A percentile compares a stretch with the other conserved stretches of the same genome.
Conservation (phyloP, 192 early-diverging fungal species). For the Coemansia sp. region DNA sequence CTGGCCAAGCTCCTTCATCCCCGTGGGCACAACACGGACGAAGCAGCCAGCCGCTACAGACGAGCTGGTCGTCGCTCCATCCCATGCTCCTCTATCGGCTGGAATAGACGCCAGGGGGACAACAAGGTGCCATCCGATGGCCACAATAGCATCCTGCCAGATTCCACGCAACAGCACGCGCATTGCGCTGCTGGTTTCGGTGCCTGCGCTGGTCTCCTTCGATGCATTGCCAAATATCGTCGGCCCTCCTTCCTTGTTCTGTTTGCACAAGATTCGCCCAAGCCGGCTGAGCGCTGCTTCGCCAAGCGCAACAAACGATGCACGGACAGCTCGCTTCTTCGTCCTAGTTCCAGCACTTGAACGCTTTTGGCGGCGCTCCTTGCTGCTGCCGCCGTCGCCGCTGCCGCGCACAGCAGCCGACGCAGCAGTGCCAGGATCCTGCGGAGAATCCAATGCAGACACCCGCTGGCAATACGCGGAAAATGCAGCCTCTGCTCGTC, state of each 20-base stretch:
- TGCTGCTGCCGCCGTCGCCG: background rate
- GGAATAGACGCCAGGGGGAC: background rate
- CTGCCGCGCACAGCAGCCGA: background rate
- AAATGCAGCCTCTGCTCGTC: conserved; percentile 10
- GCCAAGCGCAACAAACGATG: conserved; percentile 30
- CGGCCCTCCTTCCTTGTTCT: background rate
- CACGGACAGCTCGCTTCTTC: conserved; percentile 9
- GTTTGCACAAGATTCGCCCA: conserved; percentile 9
- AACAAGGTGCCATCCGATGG: conserved; percentile 46
- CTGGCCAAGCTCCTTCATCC: conserved; percentile 27
- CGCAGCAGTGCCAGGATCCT: background rate
- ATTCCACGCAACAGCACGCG: conserved; percentile 24
- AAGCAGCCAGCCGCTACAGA: conserved; percentile 22
- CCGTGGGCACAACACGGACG: conserved; percentile 24
- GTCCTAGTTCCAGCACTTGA: background rate
- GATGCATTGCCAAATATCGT: background rate
- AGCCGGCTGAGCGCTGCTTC: conserved; percentile 23
- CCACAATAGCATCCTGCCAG: conserved; percentile 36
- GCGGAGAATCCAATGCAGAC: background rate
- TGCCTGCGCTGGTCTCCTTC: background rate
- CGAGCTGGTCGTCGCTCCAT: background rate
- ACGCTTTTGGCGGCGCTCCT: background rate
- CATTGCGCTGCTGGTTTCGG: background rate
- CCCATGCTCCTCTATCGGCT: background rate
- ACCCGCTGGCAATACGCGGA: conserved; percentile 4